Evolutionary conservation across 257 asterid species (phyloP).

Genomic region (Leptodermis oblonga): DNA sequence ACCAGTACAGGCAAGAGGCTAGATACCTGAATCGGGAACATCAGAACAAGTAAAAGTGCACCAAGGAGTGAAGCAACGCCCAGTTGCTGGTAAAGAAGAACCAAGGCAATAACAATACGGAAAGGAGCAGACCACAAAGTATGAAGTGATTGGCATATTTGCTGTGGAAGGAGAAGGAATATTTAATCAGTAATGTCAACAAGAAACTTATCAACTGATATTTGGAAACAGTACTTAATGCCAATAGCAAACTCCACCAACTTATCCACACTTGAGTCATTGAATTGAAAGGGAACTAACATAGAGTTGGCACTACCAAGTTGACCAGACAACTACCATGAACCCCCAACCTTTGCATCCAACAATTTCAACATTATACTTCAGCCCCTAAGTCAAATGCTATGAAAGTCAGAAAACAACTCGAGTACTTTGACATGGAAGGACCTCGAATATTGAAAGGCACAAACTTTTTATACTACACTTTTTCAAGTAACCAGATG

Average conservation of each 20-base stretch:
- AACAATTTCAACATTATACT: not conserved
- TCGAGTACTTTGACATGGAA: not conserved
- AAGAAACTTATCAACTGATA: not conserved
- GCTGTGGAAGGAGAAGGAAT: slow-evolving; percentile 49
- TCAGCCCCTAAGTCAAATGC: not conserved
- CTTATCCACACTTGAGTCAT: not conserved
- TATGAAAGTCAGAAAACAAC: not conserved
- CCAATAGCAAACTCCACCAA: not conserved
- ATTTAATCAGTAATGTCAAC: not conserved
- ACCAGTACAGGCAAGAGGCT: slow-evolving; percentile 6
- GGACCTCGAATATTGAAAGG: not conserved
- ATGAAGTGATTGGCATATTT: slow-evolving; percentile 87
- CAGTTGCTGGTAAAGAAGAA: slow-evolving; percentile 85
- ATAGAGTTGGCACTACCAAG: not conserved
- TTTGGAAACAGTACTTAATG: not conserved
- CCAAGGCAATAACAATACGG: slow-evolving; percentile 67
- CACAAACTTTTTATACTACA: not conserved
- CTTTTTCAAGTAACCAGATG: not conserved
- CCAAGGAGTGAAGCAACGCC: slow-evolving; percentile 89
- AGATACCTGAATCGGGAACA: slow-evolving; percentile 81
- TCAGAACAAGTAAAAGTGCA: slow-evolving; percentile 72
- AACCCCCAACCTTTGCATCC: not conserved
- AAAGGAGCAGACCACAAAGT: slow-evolving; percentile 97
- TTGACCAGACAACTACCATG: slow-evolving; percentile 1
- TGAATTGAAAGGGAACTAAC: not conserved